Evolutionary conservation across 805 yeast genomes (phyloP).

Genomic region (Maudiozyma pseudohumilis): DNA sequence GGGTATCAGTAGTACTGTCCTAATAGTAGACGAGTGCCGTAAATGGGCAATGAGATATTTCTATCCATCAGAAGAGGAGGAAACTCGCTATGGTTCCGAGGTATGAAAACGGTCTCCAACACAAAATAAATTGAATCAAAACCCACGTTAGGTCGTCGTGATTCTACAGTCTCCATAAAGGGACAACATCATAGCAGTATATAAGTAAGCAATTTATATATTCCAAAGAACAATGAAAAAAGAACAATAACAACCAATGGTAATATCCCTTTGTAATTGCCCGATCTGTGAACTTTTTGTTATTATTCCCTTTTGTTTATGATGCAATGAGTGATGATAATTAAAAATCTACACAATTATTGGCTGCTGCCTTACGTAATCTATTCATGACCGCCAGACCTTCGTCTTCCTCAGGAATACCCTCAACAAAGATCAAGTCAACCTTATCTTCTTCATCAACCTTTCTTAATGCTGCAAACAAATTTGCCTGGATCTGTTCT

Average conservation of each 20-base stretch:
- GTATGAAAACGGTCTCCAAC: too few species aligned
- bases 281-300: too few species aligned
- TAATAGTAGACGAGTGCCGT: slow-evolving; percentile 74
- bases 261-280: too few species aligned
- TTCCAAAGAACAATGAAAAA: too few species aligned
- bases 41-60: slow-evolving; percentile 36
- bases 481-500: slow-evolving; percentile 57
- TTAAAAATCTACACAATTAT: slow-evolving; percentile 5
- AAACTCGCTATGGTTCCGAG: not conserved
- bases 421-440: slow-evolving; percentile 74
- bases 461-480: slow-evolving; percentile 64
- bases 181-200: too few species aligned
- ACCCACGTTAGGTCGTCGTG: too few species aligned
- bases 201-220: too few species aligned
- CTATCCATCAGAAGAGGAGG: slow-evolving; percentile 1
- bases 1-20: slow-evolving; percentile 64
- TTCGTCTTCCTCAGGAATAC: slow-evolving; percentile 61
- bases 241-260: too few species aligned
- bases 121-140: too few species aligned
- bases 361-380: slow-evolving; percentile 28
- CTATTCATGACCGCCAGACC: slow-evolving; percentile 96
- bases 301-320: too few species aligned
- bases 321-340: too few species aligned
- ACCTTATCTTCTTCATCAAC: slow-evolving; percentile 57
- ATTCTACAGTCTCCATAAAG: too few species aligned